Base-by-base conservation (phyloP, 306 rosid genomes). In the Adenanthera pavonina region DNA sequence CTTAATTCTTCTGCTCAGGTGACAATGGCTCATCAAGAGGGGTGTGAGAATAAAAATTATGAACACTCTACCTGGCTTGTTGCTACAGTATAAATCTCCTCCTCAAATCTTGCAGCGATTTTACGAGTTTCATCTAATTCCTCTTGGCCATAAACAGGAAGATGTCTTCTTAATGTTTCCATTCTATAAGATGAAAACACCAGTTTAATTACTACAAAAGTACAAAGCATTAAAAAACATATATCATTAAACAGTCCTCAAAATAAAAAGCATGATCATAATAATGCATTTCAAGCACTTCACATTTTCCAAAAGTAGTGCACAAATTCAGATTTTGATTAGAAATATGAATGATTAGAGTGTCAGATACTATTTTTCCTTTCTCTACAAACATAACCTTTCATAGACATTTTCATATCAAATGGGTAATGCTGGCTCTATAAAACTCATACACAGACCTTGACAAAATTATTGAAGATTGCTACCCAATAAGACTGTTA, bases 71-170 rank as follows among this genome's bases (percentile, higher is more conserved):
- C 93, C 91, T 85, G 84, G 77, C 75, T 89, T 38, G 80, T 72
- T 72, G 93, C 86, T 13, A 71, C 79, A 57, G 44, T 17, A 71
- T 85, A 89, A 80, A 84, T 75, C 78, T 86, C 82, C 44, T 88
- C 93, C 81, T 91, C 91, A 76, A 89, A 80, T 78, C 92, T 81
- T 62, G 48, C 70, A 75, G 92, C 92, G 53, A 89, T 88, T 76
- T 69, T 85, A 81, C n/a, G 52, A n/a, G 89, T 84, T 69, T 88
- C 92, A 33, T 13, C 81, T 49, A 87, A 53, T 70, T 93, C 93
- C 13, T 85, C 96, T 57, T 78, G 84, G 38, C 83, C 91, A 30
- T 83, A 68, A 82, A 72, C 72, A 25, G 88, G 92, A 69, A 88
- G 70, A 78, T 82, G 85, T 83, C 80, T 89, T 89, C 38, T 89